Conservation (phyloP, 441 rosid genomes). For the Croton setiger region DNA sequence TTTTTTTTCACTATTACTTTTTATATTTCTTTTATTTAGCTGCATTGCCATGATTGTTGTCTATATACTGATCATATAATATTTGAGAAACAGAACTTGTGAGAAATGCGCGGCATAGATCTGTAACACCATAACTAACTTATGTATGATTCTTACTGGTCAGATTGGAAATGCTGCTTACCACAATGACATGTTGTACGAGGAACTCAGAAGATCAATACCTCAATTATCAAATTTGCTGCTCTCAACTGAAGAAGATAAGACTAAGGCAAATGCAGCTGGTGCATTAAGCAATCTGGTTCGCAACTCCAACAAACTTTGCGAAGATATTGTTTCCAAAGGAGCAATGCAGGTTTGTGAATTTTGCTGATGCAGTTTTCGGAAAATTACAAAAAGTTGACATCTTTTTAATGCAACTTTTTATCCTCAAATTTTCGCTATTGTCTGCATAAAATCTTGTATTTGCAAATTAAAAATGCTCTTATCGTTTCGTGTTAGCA, state of each 20-base stretch:
- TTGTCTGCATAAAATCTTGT: no score
- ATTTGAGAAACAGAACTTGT: neutral
- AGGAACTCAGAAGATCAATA: slow-evolving; percentile 83
- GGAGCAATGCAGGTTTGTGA: slow-evolving; percentile 92
- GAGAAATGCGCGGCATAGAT: neutral
- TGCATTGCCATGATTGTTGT: neutral
- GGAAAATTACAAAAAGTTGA: neutral
- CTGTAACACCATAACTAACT: neutral
- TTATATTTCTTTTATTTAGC: neutral
- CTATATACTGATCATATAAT: neutral
- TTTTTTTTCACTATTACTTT: neutral
- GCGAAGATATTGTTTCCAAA: slow-evolving; percentile 84
- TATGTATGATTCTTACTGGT: neutral
- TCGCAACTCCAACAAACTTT: slow-evolving; percentile 87
- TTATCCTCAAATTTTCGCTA: no score
- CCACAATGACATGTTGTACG: slow-evolving; percentile 80
- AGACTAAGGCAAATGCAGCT: slow-evolving; percentile 97
- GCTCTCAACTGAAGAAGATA: slow-evolving; percentile 84
- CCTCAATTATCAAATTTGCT: slow-evolving; percentile 76
- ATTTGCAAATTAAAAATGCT: no score
- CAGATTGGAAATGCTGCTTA: slow-evolving; percentile 99
- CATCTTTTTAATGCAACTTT: neutral
- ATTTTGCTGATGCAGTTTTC: neutral
- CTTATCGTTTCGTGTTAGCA: neutral
- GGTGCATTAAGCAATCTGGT: slow-evolving; percentile 98